These are phyloP conservation scores for Mycena vitilis DNA, from an alignment of 768 basidiomycete genomes.

Conservation along the genomic window DNA sequence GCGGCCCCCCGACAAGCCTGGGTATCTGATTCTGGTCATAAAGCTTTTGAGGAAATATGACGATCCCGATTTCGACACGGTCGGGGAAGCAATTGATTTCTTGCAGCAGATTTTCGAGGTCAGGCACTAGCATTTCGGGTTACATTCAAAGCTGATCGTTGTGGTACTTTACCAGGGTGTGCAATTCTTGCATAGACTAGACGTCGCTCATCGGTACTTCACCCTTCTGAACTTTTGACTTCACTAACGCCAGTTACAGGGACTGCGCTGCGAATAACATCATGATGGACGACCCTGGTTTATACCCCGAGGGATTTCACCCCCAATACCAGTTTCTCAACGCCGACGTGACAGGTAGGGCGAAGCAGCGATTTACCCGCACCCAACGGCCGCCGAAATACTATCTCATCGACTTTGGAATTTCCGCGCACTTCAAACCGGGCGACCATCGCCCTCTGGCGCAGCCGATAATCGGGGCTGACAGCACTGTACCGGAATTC, in stretches of 20 bases:
- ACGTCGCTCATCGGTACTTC: slow-evolving; percentile 1
- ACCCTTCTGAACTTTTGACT: background rate
- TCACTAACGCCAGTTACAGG: background rate
- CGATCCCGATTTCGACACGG: background rate
- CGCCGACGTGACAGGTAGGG: background rate
- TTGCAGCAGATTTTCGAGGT: slow-evolving; percentile 6
- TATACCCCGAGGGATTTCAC: slow-evolving; percentile 9
- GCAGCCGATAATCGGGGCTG: background rate
- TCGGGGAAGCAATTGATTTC: slow-evolving; percentile 8
- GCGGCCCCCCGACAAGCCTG: background rate
- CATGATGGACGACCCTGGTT: slow-evolving; percentile 3
- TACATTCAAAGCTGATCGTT: background rate
- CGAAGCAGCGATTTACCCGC: background rate
- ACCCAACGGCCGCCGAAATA: background rate
- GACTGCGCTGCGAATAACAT: slow-evolving; percentile 11
- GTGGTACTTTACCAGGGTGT: background rate
- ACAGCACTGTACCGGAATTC: background rate
- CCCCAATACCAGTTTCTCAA: background rate
- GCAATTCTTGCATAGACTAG: slow-evolving; percentile 10
- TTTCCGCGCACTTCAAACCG: background rate
- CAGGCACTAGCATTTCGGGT: too few species aligned
- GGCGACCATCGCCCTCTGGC: too few species aligned
- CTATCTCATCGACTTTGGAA: slow-evolving; percentile 15
- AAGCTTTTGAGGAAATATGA: background rate
- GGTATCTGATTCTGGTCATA: background rate